A percentile compares a stretch with the other conserved stretches of the same genome.
Evolutionary conservation across 1,284 basidiomycete species (phyloP).

Genomic region (Tetrapyrgos nigripes): DNA sequence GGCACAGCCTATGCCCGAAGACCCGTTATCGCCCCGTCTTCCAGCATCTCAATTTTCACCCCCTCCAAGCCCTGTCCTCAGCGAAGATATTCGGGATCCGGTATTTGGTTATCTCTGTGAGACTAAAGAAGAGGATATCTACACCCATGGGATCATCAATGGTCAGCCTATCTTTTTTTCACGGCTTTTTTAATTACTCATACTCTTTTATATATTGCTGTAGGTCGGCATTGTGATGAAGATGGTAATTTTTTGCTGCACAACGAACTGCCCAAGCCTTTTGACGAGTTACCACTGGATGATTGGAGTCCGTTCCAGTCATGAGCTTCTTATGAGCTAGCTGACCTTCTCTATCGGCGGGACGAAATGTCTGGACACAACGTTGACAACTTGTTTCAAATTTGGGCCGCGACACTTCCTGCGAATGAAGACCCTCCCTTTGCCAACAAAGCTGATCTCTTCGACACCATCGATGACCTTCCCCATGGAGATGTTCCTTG

Average conservation of each 20-base stretch:
- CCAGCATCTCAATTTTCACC: too few species aligned
- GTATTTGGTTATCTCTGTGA: too few species aligned
- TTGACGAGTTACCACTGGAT: neutral
- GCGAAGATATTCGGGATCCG: too few species aligned
- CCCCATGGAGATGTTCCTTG: slow-evolving; percentile 26
- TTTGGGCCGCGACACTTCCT: slow-evolving; percentile 18
- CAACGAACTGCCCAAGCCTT: slow-evolving; percentile 7
- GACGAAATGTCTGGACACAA: slow-evolving; percentile 20
- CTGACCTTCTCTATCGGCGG: slow-evolving; percentile 23
- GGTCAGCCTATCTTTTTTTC: too few species aligned
- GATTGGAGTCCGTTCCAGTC: slow-evolving; percentile 24
- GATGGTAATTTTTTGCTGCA: slow-evolving; percentile 15
- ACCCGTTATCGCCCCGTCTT: too few species aligned
- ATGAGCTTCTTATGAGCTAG: slow-evolving; percentile 22
- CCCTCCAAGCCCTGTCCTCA: too few species aligned
- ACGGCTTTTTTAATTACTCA: too few species aligned
- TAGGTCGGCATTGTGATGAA: slow-evolving; percentile 5
- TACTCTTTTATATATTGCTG: neutral
- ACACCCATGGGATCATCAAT: too few species aligned
- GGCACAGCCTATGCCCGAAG: too few species aligned
- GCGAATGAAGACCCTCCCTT: neutral
- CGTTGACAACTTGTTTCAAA: slow-evolving; percentile 20
- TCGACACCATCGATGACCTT: slow-evolving; percentile 16
- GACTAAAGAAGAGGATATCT: too few species aligned
- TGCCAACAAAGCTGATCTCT: slow-evolving; percentile 8